Conservation (phyloP, 805 yeast species). For the Sungouiella blattae region DNA sequence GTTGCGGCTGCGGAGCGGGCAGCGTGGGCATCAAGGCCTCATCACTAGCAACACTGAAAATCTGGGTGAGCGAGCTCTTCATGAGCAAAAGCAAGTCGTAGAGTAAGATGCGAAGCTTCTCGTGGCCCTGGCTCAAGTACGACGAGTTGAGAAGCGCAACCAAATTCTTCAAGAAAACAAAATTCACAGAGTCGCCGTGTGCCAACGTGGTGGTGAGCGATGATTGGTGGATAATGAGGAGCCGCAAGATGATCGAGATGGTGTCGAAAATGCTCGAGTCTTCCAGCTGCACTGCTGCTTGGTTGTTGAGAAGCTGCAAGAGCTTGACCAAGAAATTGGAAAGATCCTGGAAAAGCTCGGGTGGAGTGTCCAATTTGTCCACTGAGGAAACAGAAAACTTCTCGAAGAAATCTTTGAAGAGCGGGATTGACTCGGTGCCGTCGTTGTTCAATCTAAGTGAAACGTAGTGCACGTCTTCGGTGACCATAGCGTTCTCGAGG, state of each 20-base stretch:
- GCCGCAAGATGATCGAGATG: conserved; percentile 48
- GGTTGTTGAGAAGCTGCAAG: conserved; percentile 13
- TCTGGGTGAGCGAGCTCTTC: conserved; percentile 35
- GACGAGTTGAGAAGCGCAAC: conserved; percentile 43
- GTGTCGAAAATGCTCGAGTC: conserved; percentile 20
- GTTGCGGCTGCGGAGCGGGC: background rate
- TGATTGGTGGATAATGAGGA: conserved; percentile 55
- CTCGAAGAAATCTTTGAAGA: conserved; percentile 43
- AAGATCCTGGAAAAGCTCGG: conserved; percentile 21
- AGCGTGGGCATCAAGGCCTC: conserved; percentile 8
- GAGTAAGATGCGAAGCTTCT: conserved; percentile 51
- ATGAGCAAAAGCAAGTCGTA: conserved; percentile 58
- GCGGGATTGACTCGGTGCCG: conserved; percentile 28
- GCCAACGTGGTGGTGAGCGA: conserved; percentile 44
- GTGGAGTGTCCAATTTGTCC: conserved; percentile 18
- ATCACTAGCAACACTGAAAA: conserved; percentile 3
- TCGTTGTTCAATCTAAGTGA: conserved; percentile 1
- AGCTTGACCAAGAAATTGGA: conserved; percentile 21
- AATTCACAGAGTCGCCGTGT: conserved; percentile 38
- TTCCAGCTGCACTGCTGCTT: conserved; percentile 2
- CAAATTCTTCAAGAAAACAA: conserved; percentile 46
- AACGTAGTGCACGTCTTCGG: conserved; percentile 1
- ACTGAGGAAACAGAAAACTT: conserved; percentile 40
- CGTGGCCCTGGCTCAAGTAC: conserved; percentile 33
- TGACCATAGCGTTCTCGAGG: conserved; percentile 2